These are phyloP conservation scores for Penicillium sp. DNA, from an alignment of 2,329 filamentous ascomycete species.

Conservation along the genomic window DNA sequence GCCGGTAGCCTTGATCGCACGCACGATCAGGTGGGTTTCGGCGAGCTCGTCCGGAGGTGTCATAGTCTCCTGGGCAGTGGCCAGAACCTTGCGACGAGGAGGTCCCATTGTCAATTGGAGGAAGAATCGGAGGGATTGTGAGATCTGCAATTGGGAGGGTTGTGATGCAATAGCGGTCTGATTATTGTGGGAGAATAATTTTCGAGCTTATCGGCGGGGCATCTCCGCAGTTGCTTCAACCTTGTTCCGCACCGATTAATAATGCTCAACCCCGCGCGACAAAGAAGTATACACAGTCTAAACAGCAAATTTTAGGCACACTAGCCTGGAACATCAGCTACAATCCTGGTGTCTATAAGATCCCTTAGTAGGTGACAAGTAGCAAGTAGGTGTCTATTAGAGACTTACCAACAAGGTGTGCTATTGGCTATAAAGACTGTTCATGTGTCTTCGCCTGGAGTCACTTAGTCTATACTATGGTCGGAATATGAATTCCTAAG, in stretches of 20 bases:
- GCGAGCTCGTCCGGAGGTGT: constrained; percentile 57
- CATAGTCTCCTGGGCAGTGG: constrained; percentile 72
- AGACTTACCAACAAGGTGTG: too few species aligned
- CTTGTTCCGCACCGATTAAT: constrained; percentile 7
- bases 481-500: constrained; percentile 7
- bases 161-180: neutral
- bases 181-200: constrained; percentile 10
- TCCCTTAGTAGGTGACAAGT: too few species aligned
- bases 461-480: neutral
- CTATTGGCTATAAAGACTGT: too few species aligned
- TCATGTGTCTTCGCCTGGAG: neutral
- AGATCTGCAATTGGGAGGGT: neutral
- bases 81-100: constrained; percentile 74
- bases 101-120: constrained; percentile 59
- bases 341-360: too few species aligned
- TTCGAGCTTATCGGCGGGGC: constrained; percentile 23
- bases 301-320: too few species aligned
- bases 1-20: constrained; percentile 77
- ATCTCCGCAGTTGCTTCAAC: neutral
- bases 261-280: neutral
- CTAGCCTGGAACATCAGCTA: neutral
- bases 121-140: neutral
- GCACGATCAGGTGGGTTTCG: constrained; percentile 65
- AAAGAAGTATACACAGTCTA: neutral
- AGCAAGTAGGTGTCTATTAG: too few species aligned